phyloP scores from a whole-genome alignment of 306 rosid genomes.

The Glycine tomentella region DNA sequence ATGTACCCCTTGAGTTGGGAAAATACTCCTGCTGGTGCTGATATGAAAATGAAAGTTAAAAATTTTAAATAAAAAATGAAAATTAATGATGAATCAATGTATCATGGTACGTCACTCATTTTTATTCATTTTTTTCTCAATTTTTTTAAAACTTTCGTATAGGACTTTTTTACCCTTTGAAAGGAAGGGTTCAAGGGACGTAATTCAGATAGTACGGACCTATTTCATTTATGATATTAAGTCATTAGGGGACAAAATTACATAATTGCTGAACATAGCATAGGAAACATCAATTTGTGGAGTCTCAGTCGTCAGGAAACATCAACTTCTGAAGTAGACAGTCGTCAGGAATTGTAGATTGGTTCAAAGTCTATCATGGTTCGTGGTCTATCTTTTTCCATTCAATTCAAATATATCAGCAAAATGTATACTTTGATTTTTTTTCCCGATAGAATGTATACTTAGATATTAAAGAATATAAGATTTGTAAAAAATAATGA shows the following conservation, averaged over 20 bases:
- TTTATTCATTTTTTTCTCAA: too few relatives aligned
- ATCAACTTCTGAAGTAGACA: not conserved
- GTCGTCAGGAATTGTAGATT: not conserved
- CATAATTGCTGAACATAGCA: not conserved
- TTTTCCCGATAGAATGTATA: too few relatives aligned
- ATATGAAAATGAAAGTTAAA: not conserved
- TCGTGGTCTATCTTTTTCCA: not conserved
- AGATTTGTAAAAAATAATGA: not conserved
- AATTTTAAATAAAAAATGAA: not conserved
- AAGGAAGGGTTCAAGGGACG: too few relatives aligned
- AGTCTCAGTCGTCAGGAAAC: not conserved
- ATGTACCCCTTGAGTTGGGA: too few relatives aligned
- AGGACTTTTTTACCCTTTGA: too few relatives aligned
- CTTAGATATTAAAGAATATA: not conserved
- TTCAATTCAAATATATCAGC: slow-evolving; percentile 26
- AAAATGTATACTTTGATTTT: too few relatives aligned
- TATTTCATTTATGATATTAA: not conserved
- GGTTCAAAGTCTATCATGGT: not conserved
- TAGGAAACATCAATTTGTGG: not conserved
- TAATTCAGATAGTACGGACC: not conserved
- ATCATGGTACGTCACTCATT: not conserved
- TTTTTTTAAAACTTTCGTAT: not conserved
- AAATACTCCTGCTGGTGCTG: too few relatives aligned
- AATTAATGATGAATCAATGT: not conserved
- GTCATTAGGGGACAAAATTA: not conserved